Base-by-base conservation (phyloP, 768 basidiomycete species). In the Amanita molliuscula region DNA sequence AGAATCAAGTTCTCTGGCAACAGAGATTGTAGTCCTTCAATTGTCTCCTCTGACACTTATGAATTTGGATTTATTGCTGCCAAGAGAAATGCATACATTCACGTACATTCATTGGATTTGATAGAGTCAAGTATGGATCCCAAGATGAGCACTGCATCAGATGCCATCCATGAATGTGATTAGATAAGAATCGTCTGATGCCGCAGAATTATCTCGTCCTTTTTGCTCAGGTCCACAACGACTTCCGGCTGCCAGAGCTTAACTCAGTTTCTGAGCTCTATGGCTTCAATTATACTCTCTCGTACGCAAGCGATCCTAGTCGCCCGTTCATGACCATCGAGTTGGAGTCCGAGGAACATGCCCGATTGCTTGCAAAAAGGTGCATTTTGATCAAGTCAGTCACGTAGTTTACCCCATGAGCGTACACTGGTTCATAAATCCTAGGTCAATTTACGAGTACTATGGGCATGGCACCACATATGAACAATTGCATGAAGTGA, bases 221-320 rank as follows among this genome's bases (percentile, higher is more conserved):
- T 38, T 88, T 92, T 65, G 88, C 89, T 2, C 88, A 88, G 63
- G 76, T 73, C 4, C 89, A 95, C 61, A 71, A 76, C 31, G 83
- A 88, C 31, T 95, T 95, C 61, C 74, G 93, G 21, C 63, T 94
- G 10, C 91, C 92, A 29, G 90, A 93, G 61, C 75, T 96, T 0
- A 63, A 67, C 26, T 93, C 91, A 3, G 63, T 93, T 34, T 77
- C 88, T 2, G 79, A 92, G 57, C 73, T 91, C 0, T 62, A 84
- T 67, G 78, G 74, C 7, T 87, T 96, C 62, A 57, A 70, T 0
- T 65, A 88, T 36, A 63, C 65, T 35, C 65, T 88, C 5, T 58
- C 66, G 13, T 68, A 76, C 45, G 73, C 74, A 54, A 62, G 66
- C 51, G 79, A 84, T 64, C 65, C 73, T 6, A 70, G 65, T 36